These are phyloP conservation scores for Mycena floridula DNA, from an alignment of 768 basidiomycete genomes.

Conservation along the genomic window DNA sequence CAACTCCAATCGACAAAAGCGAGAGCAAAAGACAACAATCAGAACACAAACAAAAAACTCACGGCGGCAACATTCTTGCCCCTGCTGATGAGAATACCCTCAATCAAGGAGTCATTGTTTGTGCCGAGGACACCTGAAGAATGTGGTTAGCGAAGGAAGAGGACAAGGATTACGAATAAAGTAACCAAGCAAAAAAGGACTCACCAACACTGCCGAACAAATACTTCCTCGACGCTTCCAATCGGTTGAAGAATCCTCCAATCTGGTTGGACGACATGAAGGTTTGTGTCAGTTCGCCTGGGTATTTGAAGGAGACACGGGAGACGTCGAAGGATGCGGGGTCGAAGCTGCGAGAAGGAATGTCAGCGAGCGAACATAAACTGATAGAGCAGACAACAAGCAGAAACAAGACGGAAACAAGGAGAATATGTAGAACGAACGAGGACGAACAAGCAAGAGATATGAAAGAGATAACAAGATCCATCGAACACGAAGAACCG, in stretches of 20 bases:
- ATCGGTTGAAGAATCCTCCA: slow-evolving; percentile 94
- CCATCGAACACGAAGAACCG: background rate
- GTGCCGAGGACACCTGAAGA: slow-evolving; percentile 90
- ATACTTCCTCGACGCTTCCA: slow-evolving; percentile 96
- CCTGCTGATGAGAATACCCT: slow-evolving; percentile 78
- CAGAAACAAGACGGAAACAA: background rate
- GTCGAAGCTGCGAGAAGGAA: slow-evolving; percentile 58
- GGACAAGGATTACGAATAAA: too few species aligned
- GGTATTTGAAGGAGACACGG: slow-evolving; percentile 97
- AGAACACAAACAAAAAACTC: too few species aligned
- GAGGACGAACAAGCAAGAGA: background rate
- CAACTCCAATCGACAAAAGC: too few species aligned
- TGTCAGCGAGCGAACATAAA: background rate
- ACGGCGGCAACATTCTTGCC: slow-evolving; percentile 55
- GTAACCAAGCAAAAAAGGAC: too few species aligned
- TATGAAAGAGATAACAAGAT: background rate
- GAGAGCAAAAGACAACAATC: too few species aligned
- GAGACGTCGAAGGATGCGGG: slow-evolving; percentile 84
- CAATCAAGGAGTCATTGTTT: slow-evolving; percentile 71
- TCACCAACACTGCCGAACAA: slow-evolving; percentile 87
- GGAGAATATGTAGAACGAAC: too few species aligned
- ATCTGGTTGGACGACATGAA: slow-evolving; percentile 97
- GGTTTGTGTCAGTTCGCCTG: slow-evolving; percentile 81
- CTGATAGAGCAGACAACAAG: too few species aligned
- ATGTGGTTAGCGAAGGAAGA: too few species aligned